Evolutionary conservation across 768 basidiomycete species (phyloP), one percentile per base, ranked within the genome.

Genomic region (Fistulinella prunicolor): DNA sequence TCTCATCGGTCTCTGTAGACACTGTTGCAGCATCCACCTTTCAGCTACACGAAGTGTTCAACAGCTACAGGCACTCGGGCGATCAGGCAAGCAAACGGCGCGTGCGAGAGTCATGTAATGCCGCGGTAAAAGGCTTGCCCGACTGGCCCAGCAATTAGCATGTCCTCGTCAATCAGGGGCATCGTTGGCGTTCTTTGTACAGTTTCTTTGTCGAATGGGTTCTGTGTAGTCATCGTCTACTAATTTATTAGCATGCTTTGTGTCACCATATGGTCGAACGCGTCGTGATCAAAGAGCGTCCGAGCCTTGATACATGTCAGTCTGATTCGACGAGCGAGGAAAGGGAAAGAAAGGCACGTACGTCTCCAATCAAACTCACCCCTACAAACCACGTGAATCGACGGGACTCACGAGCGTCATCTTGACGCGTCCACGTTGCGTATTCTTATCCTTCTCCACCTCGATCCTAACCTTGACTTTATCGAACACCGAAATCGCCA

Each of bases 381-480:
- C 13, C 17, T 36, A 79, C 67, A 80, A 46, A 9, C 57, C 58
- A 13, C 54, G 61, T 6, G 79, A 77, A 68, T 89, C 80, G 19
- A 89, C 70, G 6, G 87, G 89, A 42, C 77, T 70, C 10, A 83
- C 73, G 23, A 93, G 73, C 6, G 77, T 80, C 89, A 91, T 91
- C 70, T 85, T 90, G 7, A 95, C 92, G 53, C 83, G 83, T 9
- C 90, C 92, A 51, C 93, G 73, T 61, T 94, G 91, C 16, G 94
- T 96, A 55, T 94, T 94, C 61, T 79, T 86, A 61, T 96, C 95
- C 75, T 93, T 96, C 67, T 95, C 94, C 6, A 98, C 90, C 50
- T 85, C 81, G 35, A 99, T 88, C 55, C 82, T 78, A n/a, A 98
- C 94, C 24, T 68, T 76, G 38, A 97, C 90, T 68, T 94, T 93